Evolutionary conservation across 2,329 filamentous ascomycete genomes (phyloP).

Genomic region (Fusarium neocosmosporiellum): DNA sequence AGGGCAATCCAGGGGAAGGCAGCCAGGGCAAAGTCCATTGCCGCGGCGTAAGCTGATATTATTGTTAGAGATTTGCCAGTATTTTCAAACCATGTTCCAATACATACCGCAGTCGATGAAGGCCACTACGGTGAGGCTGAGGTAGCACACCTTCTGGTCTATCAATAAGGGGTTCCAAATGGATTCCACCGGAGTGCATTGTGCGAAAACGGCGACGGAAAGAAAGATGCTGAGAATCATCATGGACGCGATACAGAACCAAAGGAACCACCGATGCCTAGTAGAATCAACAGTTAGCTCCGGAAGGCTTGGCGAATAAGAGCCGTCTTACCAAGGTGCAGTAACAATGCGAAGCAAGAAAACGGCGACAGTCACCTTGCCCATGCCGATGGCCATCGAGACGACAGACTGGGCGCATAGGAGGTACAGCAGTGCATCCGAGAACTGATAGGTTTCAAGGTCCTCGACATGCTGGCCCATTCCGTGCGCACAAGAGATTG

Average conservation of each 20-base stretch:
- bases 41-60: slow-evolving; percentile 12
- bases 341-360: slow-evolving; percentile 24
- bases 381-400: slow-evolving; percentile 20
- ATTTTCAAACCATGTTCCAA: background rate
- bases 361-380: slow-evolving; percentile 18
- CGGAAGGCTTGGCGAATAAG: background rate
- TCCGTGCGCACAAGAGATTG: slow-evolving; percentile 4
- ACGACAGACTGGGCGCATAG: slow-evolving; percentile 13
- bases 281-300: background rate
- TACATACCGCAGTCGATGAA: slow-evolving; percentile 19
- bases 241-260: slow-evolving; percentile 24
- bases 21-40: slow-evolving; percentile 19
- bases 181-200: slow-evolving; percentile 19
- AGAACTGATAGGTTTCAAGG: slow-evolving; percentile 2
- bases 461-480: slow-evolving; percentile 22
- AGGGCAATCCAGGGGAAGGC: slow-evolving; percentile 22
- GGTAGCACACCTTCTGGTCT: slow-evolving; percentile 12
- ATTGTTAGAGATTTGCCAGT: fast-evolving
- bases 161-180: slow-evolving; percentile 15
- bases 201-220: slow-evolving; percentile 13
- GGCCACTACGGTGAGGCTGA: slow-evolving; percentile 15
- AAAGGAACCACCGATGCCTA: slow-evolving; percentile 23
- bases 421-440: slow-evolving; percentile 8
- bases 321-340: slow-evolving; percentile 13
- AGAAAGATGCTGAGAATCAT: slow-evolving; percentile 11